phyloP scores from a whole-genome alignment of 2,329 filamentous ascomycete genomes.

The Cercospora beticola region DNA sequence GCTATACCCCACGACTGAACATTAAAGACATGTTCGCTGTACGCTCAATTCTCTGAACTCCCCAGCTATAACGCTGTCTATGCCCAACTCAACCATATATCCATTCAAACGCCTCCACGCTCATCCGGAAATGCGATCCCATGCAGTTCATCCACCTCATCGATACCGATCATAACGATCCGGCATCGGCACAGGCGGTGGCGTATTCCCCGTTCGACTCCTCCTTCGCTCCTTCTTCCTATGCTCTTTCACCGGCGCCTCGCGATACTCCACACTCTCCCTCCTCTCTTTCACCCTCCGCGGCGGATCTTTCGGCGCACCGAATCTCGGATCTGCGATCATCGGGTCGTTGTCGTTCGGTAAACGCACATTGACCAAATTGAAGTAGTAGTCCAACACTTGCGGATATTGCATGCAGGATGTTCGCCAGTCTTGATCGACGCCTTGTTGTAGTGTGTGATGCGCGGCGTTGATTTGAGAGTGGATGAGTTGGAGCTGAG shows the following conservation, averaged over 20 bases:
- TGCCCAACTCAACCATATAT: neutral
- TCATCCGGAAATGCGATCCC: too few species aligned
- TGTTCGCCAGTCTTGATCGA: constrained; percentile 75
- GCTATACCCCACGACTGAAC: neutral
- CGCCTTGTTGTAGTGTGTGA: constrained; percentile 66
- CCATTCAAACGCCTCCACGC: too few species aligned
- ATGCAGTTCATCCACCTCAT: too few species aligned
- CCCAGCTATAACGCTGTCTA: neutral
- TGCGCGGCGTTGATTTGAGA: constrained; percentile 63
- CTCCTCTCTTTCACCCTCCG: constrained; percentile 28
- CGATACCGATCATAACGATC: constrained; percentile 12
- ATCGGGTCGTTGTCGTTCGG: constrained; percentile 54
- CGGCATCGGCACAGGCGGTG: constrained; percentile 29
- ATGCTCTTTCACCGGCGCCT: constrained; percentile 20
- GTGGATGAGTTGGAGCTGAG: constrained; percentile 44
- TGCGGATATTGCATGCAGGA: constrained; percentile 76
- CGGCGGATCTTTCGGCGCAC: constrained; percentile 15
- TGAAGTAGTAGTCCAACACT: constrained; percentile 78
- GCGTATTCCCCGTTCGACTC: constrained; percentile 28
- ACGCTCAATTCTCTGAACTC: neutral
- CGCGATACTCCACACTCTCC: constrained; percentile 25
- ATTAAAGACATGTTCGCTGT: neutral
- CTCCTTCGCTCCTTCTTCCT: constrained; percentile 28
- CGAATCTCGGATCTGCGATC: constrained; percentile 40
- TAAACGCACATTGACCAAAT: constrained; percentile 64